Base-by-base conservation (phyloP, 148 eudicot genomes). In the Vaccinium macrocarpon region DNA sequence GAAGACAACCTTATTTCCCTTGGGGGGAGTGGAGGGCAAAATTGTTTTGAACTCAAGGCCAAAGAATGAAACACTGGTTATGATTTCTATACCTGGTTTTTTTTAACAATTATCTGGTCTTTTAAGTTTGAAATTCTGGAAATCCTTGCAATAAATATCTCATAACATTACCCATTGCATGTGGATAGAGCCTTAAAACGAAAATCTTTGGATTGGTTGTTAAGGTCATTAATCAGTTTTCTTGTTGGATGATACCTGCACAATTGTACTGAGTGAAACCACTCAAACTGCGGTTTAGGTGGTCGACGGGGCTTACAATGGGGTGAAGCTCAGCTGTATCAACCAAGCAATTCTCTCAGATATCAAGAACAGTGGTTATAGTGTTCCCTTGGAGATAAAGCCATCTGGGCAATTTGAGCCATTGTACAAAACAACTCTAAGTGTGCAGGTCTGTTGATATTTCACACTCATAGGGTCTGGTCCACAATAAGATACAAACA, bases 321-420 rank as follows among this genome's bases (percentile, higher is more conserved):
- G 99, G 53, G 88, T 90, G 84, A 93, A 92, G 88, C 95, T 96
- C 53, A 94, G 77, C 71, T 82, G 83, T 48, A 88, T 94, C 15
- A 88, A 89, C 83, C 98, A 94, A 92, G 99, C 99, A 76, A 84
- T 96, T 89, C 92, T 96, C 56, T 94, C 99, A 3, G 98, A 94
- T 76, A 86, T 78, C 81, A 87, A 87, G 70, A 90, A 81, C 84
- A 91, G 55, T 73, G 99, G 98, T 61, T 92, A 90, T 81, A 91
- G 92, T 75, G 90, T 91, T 85, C 98, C 99, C 46, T 78, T 97
- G 29, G 99, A 95, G 88, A 91, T 97, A 81, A 97, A 51, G 95
- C 99, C 99, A 51, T 84, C 98, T 83, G 99, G 99, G 78, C 97
- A 95, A 85, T 97, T 97, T 81, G 99, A 97, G 85, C 99, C 99